Base-by-base conservation (phyloP, 768 basidiomycete species). In the Mycena crocata region DNA sequence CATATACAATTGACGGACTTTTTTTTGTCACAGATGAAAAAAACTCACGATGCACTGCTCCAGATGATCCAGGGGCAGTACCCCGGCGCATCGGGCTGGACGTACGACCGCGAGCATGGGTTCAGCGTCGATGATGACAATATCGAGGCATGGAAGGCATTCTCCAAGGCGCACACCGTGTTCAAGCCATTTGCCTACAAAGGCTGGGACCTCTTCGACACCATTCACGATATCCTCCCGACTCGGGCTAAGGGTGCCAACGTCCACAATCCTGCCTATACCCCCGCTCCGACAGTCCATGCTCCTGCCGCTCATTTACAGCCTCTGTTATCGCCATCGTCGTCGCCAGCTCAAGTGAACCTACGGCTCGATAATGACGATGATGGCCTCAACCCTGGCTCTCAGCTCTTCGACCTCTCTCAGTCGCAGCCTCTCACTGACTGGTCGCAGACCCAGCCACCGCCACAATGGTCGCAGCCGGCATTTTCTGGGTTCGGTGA, bases 181-280 rank as follows among this genome's bases (percentile, higher is more conserved):
- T 63, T 63, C 42, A 63, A 63, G 44, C 62, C 52, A 2, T 63
- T 63, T n/a, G 62, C 52, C 6, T 55, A 30, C 24, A 55, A 54
- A 30, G 62, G 62, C 40, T 63, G 62, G 62, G 39, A 52, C 32
- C 28, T 54, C 21, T 63, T 51, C 23, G 62, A 52, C 30, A 30
- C 31, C 31, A 23, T 63, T 40, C 32, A 63, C 2, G 62, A 63
- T 15, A 55, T 54, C 26, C 30, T 63, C 31, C 62, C 52, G 24
- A 35, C 42, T 21, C 45, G 44, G n/a, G 57, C 42, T 7, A 42
- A 32, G 15, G 57, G 45, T 31, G 34, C n/a, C n/a, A 17, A 59
- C 35, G 57, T 59, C 57, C 48, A 48, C 45, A 59, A 59, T n/a
- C 37, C 57, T n/a, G n/a, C n/a, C n/a, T n/a, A n/a, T n/a, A n/a